Evolutionary conservation across 176 grass and related monocot genomes (phyloP), one percentile per base, ranked within the genome.

Genomic region (Secale cereale): DNA sequence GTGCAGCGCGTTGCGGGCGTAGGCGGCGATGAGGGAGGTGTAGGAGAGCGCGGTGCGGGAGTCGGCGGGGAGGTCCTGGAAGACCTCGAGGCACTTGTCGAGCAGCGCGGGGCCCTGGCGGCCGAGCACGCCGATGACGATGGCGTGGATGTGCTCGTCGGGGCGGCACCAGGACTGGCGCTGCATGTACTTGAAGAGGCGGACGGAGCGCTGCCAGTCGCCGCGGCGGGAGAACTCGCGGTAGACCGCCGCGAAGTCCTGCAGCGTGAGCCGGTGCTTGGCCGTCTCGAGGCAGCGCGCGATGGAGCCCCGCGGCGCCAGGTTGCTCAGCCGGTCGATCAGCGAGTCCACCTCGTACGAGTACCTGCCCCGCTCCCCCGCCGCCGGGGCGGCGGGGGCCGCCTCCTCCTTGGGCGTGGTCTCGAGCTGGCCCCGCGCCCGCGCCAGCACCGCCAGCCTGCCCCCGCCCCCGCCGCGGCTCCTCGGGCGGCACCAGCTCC

Each of bases 151-250:
- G 88, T 95, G 96, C 86, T 98, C 91, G 91, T 98, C 91, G 86
- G 93, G 96, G 85, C 91, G 93, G 91, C 96, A 98, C 96, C 96
- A 98, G 4, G 93, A 82, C 65, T 95, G 93, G 57, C 93, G 89
- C 88, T 91, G 87, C 93, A 94, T 98, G 86, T 98, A 98, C 83
- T 98, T 98, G 96, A 98, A 98, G 33, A 98, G 93, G 16, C 93
- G 93, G 70, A 95, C 70, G 37, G 89, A 98, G 28, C 93, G 91
- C 88, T 98, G 96, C 96, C 96, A 98, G 84, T 98, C 96, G 16
- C 96, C 96, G 35, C 89, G 87, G 6, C 91, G 87, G 37, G 96
- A 94, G 82, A 98, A 95, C 87, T 95, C 96, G 64, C 89, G 89
- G 89, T 90, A 98, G 19, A 98, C 93, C 7, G 92, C 60, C 0